A percentile compares a stretch with the other conserved stretches of the same genome.
phyloP scores from a whole-genome alignment of 331 rosid species.

The Rhamnella rubrinervis region DNA sequence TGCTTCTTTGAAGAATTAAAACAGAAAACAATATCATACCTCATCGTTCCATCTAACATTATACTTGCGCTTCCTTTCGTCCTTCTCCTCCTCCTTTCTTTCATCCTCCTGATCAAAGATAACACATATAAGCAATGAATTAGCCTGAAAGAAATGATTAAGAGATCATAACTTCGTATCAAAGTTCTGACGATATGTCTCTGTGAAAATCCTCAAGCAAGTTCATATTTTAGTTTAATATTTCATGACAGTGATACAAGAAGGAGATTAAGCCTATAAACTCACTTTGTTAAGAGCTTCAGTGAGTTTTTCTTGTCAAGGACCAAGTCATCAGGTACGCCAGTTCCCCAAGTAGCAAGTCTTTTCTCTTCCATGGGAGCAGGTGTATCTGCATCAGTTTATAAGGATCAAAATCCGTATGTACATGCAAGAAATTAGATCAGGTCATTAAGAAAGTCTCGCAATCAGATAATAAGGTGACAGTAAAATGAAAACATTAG shows the following conservation, averaged over 20 bases:
- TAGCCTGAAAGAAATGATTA: neutral
- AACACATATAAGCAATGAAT: neutral
- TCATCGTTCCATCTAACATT: slow-evolving; percentile 44
- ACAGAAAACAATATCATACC: slow-evolving; percentile 19
- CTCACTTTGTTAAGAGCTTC: slow-evolving; percentile 44
- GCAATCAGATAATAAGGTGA: neutral
- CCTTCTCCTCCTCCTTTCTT: slow-evolving; percentile 41
- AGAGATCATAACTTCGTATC: neutral
- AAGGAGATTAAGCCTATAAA: neutral
- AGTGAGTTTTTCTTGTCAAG: slow-evolving; percentile 36
- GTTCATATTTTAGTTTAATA: neutral
- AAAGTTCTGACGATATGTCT: neutral
- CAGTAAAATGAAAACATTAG: neutral
- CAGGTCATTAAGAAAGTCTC: neutral
- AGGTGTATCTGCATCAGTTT: slow-evolving; percentile 18
- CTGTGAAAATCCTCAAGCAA: neutral
- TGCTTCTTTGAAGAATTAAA: neutral
- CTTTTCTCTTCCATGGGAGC: slow-evolving; percentile 34
- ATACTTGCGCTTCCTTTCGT: slow-evolving; percentile 47
- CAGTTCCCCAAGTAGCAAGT: slow-evolving; percentile 49
- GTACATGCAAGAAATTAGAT: neutral
- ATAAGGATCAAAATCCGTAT: slow-evolving; percentile 9
- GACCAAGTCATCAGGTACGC: slow-evolving; percentile 37
- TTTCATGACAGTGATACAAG: neutral
- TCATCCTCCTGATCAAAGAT: slow-evolving; percentile 40